These are phyloP conservation scores for Populus euphratica DNA, from an alignment of 345 rosid genomes.

Conservation along the genomic window DNA sequence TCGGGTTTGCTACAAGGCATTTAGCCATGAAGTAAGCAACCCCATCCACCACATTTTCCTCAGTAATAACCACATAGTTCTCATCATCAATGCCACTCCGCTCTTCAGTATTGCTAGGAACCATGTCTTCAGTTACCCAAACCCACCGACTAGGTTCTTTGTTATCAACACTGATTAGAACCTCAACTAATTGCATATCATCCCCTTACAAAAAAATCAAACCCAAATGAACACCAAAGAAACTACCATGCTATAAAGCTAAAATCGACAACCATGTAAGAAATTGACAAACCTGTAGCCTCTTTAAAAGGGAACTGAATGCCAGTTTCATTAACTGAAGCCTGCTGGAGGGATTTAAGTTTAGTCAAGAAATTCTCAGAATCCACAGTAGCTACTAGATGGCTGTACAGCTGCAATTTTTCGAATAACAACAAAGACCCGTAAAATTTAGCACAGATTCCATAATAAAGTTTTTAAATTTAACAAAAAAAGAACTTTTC, in stretches of 20 bases:
- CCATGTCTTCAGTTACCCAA: constrained; percentile 89
- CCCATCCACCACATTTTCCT: constrained; percentile 85
- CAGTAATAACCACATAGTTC: constrained; percentile 60
- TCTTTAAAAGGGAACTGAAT: constrained; percentile 76
- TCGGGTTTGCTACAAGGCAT: constrained; percentile 78
- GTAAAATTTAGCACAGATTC: background rate
- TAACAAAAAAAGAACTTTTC: background rate
- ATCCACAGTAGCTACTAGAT: constrained; percentile 60
- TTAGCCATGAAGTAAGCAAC: constrained; percentile 92
- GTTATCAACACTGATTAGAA: constrained; percentile 57
- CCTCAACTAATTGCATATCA: constrained; percentile 63
- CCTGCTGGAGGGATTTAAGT: constrained; percentile 46
- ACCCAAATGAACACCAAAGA: background rate
- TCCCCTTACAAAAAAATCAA: constrained; percentile 36
- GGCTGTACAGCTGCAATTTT: constrained; percentile 52
- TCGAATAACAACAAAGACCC: background rate
- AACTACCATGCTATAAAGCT: background rate
- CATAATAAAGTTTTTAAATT: background rate
- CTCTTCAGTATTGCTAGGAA: constrained; percentile 70
- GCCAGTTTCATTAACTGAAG: constrained; percentile 41
- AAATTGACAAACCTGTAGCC: constrained; percentile 55
- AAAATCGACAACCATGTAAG: background rate
- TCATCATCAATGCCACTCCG: constrained; percentile 75
- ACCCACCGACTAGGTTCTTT: constrained; percentile 98
- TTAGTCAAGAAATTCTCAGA: constrained; percentile 64